Evolutionary conservation across 1,284 basidiomycete species (phyloP).

Genomic region (Ceratobasidium sp.): DNA sequence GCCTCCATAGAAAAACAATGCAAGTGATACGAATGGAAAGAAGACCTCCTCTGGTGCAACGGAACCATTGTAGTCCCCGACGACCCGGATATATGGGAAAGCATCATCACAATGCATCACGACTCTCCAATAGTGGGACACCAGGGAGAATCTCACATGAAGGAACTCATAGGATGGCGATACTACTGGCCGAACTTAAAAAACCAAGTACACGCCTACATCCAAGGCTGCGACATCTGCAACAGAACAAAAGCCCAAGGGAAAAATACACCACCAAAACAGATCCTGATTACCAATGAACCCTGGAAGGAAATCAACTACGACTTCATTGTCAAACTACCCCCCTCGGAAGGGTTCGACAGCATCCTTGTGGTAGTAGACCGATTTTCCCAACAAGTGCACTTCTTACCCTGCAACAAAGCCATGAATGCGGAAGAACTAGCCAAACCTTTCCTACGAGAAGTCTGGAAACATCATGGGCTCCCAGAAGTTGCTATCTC

Average conservation of each 20-base stretch:
- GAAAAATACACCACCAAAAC: no score
- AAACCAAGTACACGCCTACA: no score
- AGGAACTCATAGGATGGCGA: no score
- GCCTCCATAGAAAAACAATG: background rate
- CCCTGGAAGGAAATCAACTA: slow-evolving; percentile 11
- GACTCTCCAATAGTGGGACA: no score
- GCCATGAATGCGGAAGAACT: slow-evolving; percentile 27
- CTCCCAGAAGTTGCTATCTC: background rate
- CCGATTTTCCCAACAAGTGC: slow-evolving; percentile 50
- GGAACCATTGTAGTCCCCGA: no score
- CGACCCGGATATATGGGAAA: no score
- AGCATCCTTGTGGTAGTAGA: slow-evolving; percentile 52
- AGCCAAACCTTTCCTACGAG: background rate
- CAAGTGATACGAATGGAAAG: no score
- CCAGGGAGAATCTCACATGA: no score
- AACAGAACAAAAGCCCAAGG: no score
- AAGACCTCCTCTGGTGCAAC: background rate
- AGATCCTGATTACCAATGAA: background rate
- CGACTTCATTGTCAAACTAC: slow-evolving; percentile 18
- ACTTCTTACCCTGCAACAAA: slow-evolving; percentile 51
- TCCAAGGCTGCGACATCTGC: no score
- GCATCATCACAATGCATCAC: no score
- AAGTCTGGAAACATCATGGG: background rate
- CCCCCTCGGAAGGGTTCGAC: slow-evolving; percentile 45
- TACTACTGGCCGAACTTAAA: no score